Evolutionary conservation across 257 asterid species (phyloP).

Genomic region (Euphrasia confusa): DNA sequence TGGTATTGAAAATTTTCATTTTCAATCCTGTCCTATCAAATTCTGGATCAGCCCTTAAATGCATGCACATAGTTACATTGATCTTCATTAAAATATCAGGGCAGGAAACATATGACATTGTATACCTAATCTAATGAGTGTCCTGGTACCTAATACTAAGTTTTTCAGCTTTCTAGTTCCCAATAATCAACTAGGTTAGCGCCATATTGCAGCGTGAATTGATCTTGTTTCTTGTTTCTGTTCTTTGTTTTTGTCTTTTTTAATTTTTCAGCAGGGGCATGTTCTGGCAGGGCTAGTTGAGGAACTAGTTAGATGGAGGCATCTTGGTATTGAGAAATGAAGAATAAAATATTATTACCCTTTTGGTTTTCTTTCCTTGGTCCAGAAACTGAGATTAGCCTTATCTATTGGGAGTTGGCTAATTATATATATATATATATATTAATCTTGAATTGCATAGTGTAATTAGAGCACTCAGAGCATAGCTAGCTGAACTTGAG

Average conservation of each 20-base stretch:
- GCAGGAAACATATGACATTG: neutral
- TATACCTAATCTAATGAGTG: too few species aligned
- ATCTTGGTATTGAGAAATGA: too few species aligned
- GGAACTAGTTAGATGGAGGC: slow-evolving; percentile 17
- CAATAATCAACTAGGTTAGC: too few species aligned
- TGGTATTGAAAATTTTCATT: too few species aligned
- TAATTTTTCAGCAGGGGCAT: slow-evolving; percentile 29
- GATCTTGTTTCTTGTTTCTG: too few species aligned
- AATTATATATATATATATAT: slow-evolving; percentile 25
- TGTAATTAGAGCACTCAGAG: slow-evolving; percentile 22
- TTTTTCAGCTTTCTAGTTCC: too few species aligned
- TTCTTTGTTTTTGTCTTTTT: slow-evolving; percentile 13
- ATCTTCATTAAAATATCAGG: neutral
- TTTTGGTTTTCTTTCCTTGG: neutral
- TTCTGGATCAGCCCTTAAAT: too few species aligned
- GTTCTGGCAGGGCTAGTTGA: slow-evolving; percentile 29
- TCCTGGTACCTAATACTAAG: too few species aligned
- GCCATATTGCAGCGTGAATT: neutral
- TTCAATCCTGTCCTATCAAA: too few species aligned
- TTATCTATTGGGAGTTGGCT: slow-evolving; percentile 15
- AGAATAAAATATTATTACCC: too few species aligned
- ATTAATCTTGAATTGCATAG: slow-evolving; percentile 29
- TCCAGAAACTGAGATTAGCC: slow-evolving; percentile 13
- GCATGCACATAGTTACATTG: neutral
- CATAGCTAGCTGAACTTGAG: slow-evolving; percentile 36